Conservation (phyloP, 371 early-diverging fungal genomes). For the Chytridiales sp. region DNA sequence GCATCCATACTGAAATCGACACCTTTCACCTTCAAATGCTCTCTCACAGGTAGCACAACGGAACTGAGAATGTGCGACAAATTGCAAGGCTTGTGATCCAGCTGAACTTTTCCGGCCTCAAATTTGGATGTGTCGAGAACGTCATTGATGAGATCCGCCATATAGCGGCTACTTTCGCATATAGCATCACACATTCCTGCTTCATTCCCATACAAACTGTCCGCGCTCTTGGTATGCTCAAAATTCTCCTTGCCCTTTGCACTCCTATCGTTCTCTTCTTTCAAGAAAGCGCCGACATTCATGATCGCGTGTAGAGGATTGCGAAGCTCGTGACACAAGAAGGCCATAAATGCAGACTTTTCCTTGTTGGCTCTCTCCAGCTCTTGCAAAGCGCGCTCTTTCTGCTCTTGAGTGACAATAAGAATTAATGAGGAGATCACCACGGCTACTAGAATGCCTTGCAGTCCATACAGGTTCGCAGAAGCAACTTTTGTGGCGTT, state of each 20-base stretch:
- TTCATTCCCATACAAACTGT: not conserved
- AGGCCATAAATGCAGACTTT: constrained; percentile 1
- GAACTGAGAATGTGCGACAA: not conserved
- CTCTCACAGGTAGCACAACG: not conserved
- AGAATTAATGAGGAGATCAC: not conserved
- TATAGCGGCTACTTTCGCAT: not conserved
- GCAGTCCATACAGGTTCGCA: not conserved
- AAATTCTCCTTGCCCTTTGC: not conserved
- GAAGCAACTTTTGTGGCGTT: not conserved
- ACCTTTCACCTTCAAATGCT: not conserved
- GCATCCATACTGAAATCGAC: not conserved
- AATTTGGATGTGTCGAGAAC: constrained; percentile 7
- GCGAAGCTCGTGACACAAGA: constrained; percentile 1
- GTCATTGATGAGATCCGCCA: constrained; percentile 6
- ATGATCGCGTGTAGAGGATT: constrained; percentile 6
- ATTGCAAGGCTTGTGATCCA: not conserved
- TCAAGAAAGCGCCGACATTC: not conserved
- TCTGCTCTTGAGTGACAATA: not conserved
- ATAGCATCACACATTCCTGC: constrained; percentile 2
- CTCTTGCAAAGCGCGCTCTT: not conserved
- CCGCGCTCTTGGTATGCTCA: not conserved
- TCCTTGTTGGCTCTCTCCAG: not conserved
- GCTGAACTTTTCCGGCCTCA: not conserved
- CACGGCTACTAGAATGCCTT: not conserved
- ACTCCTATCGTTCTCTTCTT: not conserved